Percentiles rank a stretch among this genome's conserved stretches.
Conservation (phyloP, 495 filamentous ascomycete species). For the Delitschia confertaspora region DNA sequence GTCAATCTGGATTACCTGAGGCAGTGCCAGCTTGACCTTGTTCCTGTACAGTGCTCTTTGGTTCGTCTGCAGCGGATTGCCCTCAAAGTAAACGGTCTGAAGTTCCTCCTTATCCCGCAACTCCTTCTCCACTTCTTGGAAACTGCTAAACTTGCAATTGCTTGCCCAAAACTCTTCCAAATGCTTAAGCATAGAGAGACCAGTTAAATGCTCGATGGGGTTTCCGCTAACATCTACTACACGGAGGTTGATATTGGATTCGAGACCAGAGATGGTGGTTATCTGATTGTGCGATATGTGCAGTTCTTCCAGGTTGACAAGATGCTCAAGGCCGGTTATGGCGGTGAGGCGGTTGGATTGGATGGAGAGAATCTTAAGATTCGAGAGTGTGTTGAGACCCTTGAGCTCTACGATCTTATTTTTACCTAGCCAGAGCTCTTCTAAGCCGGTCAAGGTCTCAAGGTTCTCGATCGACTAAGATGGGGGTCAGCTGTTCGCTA, state of each 20-base stretch:
- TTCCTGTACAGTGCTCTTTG: constrained; percentile 77
- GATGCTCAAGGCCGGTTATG: constrained; percentile 62
- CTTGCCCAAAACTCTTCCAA: constrained; percentile 94
- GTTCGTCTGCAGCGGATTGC: constrained; percentile 76
- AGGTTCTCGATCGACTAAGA: constrained; percentile 78
- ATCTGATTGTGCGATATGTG: constrained; percentile 98
- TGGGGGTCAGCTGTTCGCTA: constrained; percentile 5
- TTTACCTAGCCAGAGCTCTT: constrained; percentile 94
- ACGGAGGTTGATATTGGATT: constrained; percentile 55
- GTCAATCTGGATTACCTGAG: constrained; percentile 87
- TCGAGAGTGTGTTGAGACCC: constrained; percentile 59
- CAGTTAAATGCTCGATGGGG: constrained; percentile 62
- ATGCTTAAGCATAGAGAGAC: constrained; percentile 56
- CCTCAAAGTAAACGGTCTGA: constrained; percentile 94
- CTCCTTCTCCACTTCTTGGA: constrained; percentile 75
- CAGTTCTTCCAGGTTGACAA: constrained; percentile 81
- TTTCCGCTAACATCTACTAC: constrained; percentile 90
- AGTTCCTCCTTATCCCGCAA: constrained; percentile 68
- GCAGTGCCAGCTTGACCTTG: constrained; percentile 80
- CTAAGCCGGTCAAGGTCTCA: constrained; percentile 60
- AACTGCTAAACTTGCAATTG: constrained; percentile 69
- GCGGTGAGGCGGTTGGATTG: constrained; percentile 90
- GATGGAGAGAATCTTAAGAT: constrained; percentile 84
- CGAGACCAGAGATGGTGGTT: constrained; percentile 64
- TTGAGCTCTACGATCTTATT: constrained; percentile 90